A percentile compares a stretch with the other conserved stretches of the same genome.
Evolutionary conservation across 1,284 basidiomycete genomes (phyloP).

Genomic region (Trichosporon coremiiforme): DNA sequence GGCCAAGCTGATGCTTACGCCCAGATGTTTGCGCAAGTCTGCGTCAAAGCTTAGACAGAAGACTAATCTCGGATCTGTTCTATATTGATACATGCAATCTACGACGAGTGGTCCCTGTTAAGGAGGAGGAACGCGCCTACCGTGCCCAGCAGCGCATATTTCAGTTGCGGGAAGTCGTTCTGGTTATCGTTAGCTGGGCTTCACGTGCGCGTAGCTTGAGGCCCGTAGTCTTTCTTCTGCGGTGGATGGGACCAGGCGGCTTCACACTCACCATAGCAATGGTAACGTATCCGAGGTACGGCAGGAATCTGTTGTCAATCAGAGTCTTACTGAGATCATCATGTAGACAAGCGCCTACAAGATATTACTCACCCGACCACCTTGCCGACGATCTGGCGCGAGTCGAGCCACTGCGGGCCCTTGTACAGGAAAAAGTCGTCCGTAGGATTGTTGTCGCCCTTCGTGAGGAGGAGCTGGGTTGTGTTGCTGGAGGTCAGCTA

Average conservation of each 20-base stretch:
- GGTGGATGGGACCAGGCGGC: too few species aligned
- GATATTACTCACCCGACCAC: conserved; percentile 75
- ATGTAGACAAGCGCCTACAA: conserved; percentile 18
- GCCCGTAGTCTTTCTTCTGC: too few species aligned
- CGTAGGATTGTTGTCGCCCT: conserved; percentile 89
- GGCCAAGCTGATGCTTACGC: background rate
- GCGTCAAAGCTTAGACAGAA: background rate
- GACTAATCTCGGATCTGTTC: background rate
- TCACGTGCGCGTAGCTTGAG: too few species aligned
- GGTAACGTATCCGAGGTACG: conserved; percentile 93
- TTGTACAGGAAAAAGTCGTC: conserved; percentile 84
- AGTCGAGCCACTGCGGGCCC: conserved; percentile 80
- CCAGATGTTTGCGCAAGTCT: background rate
- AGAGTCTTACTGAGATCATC: background rate
- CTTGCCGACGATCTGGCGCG: conserved; percentile 87
- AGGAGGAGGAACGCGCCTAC: conserved; percentile 52
- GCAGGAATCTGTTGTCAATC: conserved; percentile 69
- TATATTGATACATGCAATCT: conserved; percentile 24
- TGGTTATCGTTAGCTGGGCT: conserved; percentile 49
- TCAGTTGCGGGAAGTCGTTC: conserved; percentile 96
- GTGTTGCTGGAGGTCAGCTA: conserved; percentile 42
- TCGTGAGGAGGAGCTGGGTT: conserved; percentile 78
- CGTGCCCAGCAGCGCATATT: conserved; percentile 70
- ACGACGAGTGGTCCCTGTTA: conserved; percentile 45
- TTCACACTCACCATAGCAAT: conserved; percentile 73